Evolutionary conservation across 768 basidiomycete genomes (phyloP).

Genomic region (Pholiota conissans): DNA sequence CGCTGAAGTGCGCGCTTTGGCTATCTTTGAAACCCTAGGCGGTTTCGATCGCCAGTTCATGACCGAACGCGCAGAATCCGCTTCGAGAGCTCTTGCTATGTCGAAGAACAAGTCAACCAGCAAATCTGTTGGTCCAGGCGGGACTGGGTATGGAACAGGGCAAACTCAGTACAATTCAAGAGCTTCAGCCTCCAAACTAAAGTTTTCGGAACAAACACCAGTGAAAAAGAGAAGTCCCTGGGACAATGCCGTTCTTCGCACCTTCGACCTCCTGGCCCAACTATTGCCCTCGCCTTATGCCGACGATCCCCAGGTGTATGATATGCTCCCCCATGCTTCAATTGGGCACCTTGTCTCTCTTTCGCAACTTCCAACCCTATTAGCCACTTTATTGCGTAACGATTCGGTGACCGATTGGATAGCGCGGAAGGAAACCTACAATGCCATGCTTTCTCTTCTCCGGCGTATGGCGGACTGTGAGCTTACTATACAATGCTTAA

Average conservation of each 20-base stretch:
- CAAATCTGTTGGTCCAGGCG: conserved; percentile 46
- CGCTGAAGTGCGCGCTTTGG: conserved; percentile 47
- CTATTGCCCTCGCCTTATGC: conserved; percentile 47
- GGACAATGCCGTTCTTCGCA: conserved; percentile 40
- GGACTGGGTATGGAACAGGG: conserved; percentile 47
- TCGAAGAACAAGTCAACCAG: conserved; percentile 22
- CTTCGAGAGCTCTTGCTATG: conserved; percentile 34
- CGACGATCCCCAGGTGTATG: conserved; percentile 42
- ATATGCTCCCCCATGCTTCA: conserved; percentile 49
- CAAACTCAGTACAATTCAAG: background rate
- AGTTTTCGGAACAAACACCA: background rate
- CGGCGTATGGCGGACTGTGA: conserved; percentile 52
- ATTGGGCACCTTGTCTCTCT: conserved; percentile 40
- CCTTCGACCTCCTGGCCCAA: conserved; percentile 36
- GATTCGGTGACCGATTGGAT: conserved; percentile 58
- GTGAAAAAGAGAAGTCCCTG: conserved; percentile 25
- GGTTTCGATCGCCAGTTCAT: conserved; percentile 49
- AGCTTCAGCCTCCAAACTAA: background rate
- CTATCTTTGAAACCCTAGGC: conserved; percentile 48
- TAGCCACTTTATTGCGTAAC: conserved; percentile 50
- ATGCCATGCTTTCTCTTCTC: conserved; percentile 47
- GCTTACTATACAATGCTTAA: conserved; percentile 45
- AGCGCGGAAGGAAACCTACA: conserved; percentile 43
- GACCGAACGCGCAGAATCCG: conserved; percentile 38
- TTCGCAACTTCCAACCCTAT: conserved; percentile 46